Conservation (phyloP, 2,329 filamentous ascomycete species). For the Aspergillus eucalypticola region DNA sequence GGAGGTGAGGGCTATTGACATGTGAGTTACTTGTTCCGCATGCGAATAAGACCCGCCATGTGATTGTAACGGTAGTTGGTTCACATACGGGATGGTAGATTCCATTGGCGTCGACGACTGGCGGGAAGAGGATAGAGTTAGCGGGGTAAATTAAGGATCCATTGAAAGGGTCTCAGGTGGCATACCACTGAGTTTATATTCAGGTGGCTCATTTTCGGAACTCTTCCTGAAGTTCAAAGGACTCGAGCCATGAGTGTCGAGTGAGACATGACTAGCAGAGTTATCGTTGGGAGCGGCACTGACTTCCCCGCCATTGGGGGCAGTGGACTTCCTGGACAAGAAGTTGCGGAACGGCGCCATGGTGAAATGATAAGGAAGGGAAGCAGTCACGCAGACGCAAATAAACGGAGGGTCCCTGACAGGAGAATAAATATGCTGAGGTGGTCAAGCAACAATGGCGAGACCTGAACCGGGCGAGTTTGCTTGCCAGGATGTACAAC, state of each 20-base stretch:
- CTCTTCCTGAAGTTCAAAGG: constrained; percentile 61
- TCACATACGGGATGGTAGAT: constrained; percentile 80
- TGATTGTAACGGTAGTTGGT: neutral
- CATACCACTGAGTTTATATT: constrained; percentile 80
- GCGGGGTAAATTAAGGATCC: constrained; percentile 2
- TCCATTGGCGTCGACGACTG: constrained; percentile 94
- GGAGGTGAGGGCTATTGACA: constrained; percentile 73
- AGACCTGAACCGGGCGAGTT: constrained; percentile 8
- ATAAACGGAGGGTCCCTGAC: neutral
- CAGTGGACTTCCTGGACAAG: constrained; percentile 63
- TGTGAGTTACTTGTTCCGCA: constrained; percentile 7
- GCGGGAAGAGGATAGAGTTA: constrained; percentile 31
- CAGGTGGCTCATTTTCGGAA: constrained; percentile 66
- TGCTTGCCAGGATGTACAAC: constrained; percentile 1
- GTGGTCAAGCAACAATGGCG: constrained; percentile 6
- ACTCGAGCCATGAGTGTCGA: constrained; percentile 46
- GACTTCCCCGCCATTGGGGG: constrained; percentile 37
- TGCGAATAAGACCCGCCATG: neutral
- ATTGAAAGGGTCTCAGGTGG: neutral
- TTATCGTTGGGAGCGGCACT: constrained; percentile 56
- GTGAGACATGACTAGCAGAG: constrained; percentile 41
- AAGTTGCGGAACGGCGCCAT: constrained; percentile 74
- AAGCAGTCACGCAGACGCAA: neutral
- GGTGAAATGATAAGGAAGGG: constrained; percentile 18
- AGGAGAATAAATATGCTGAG: neutral